Evolutionary conservation across 2,329 filamentous ascomycete species (phyloP), one percentile per base, ranked within the genome.

Genomic region (Nigrospora sphaerica): DNA sequence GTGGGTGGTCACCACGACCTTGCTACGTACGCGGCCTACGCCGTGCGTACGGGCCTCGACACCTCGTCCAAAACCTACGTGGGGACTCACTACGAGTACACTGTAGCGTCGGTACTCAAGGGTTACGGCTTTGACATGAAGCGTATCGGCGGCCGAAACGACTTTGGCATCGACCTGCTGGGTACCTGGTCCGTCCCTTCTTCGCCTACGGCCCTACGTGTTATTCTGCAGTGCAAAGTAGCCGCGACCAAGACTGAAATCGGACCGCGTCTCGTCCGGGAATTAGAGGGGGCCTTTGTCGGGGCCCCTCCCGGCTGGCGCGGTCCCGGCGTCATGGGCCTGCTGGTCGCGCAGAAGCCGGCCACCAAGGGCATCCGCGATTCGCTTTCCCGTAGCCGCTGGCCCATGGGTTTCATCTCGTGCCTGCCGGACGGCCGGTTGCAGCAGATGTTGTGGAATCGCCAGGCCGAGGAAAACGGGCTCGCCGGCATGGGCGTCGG

Each of bases 281-380:
- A 92, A 66, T 74, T 92, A 3, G 86, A 89, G 59, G 92, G 92
- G 4, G 80, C 88, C 0, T 86, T 93, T 58, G 74, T 75, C 1
- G 83, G 81, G 12, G 86, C 87, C 7, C 90, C 89, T 1, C 68
- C 75, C 0, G 85, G 83, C 0, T 95, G 87, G 86, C 73, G 81
- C 45, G 79, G 77, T 0, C 62, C 71, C 2, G 74, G 77, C 13
- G 81, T 86, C 6, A 62, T 95, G 32, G 91, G 81, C 0, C 58
- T 95, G 14, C 65, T 96, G 45, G 84, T 86, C 19, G 77, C 81
- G 4, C 80, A 83, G 52, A 73, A 76, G 50, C 73, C 81, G 45
- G 86, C 89, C 32, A 95, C 90, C 0, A 86, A 81, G 58, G 92
- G 91, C 1, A 81, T 95, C 3, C 71, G 87, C 47, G 82, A 89